Evolutionary conservation across 1,139 yeast species (phyloP).

Genomic region (Candida frijolesensis): DNA sequence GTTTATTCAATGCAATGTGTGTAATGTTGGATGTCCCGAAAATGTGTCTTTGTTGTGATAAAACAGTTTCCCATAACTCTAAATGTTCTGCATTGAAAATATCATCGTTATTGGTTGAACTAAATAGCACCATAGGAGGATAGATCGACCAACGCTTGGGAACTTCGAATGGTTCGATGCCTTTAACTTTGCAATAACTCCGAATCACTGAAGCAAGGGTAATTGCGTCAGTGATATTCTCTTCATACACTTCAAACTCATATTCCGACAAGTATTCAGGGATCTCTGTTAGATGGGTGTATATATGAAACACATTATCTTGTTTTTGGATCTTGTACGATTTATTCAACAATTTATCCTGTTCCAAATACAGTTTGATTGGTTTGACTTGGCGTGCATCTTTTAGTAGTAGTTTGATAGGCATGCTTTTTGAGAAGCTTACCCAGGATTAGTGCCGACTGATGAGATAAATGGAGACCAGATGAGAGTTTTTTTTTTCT

Average conservation of each 20-base stretch:
- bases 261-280: slow-evolving; percentile 9
- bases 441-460: no score
- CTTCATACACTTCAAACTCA: slow-evolving; percentile 9
- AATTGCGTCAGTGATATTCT: neutral
- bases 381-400: slow-evolving; percentile 25
- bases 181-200: slow-evolving; percentile 6
- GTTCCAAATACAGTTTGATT: slow-evolving; percentile 28
- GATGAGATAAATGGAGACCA: neutral
- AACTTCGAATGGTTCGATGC: slow-evolving; percentile 16
- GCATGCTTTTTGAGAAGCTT: slow-evolving; percentile 1
- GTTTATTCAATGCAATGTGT: slow-evolving; percentile 72
- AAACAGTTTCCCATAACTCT: slow-evolving; percentile 27
- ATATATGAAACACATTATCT: slow-evolving; percentile 12
- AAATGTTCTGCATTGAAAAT: slow-evolving; percentile 15
- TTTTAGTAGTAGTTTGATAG: slow-evolving; percentile 13
- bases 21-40: slow-evolving; percentile 30
- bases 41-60: slow-evolving; percentile 17
- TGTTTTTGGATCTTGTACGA: slow-evolving; percentile 24
- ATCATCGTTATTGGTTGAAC: slow-evolving; percentile 20
- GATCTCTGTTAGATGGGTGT: slow-evolving; percentile 12
- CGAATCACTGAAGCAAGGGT: slow-evolving; percentile 9
- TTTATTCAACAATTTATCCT: slow-evolving; percentile 22
- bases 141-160: slow-evolving; percentile 66
- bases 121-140: slow-evolving; percentile 66
- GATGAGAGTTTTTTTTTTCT: neutral